Conservation (phyloP, 345 rosid genomes). For the Lenwebbia sp. region DNA sequence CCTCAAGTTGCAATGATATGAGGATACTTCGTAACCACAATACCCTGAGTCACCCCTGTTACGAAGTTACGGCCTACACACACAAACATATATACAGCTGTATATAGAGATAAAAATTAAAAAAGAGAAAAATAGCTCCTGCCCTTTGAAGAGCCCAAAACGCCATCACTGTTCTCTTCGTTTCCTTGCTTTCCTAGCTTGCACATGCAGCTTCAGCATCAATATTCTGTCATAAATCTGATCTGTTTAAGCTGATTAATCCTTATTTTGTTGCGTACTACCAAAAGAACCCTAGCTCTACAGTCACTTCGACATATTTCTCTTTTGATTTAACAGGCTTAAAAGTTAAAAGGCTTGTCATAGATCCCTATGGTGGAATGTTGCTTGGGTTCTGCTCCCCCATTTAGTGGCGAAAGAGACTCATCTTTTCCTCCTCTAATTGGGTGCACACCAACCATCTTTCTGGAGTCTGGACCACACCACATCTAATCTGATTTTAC, state of each 20-base stretch:
- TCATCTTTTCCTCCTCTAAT: not conserved
- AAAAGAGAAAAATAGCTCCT: not conserved
- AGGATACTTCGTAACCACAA: no score
- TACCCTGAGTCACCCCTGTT: no score
- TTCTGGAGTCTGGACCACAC: not conserved
- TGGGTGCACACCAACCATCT: not conserved
- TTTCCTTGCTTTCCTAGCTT: not conserved
- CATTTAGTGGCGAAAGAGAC: not conserved
- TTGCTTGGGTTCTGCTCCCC: not conserved
- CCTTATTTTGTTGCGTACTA: not conserved
- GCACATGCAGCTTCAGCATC: not conserved
- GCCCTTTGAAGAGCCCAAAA: not conserved
- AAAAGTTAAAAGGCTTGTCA: not conserved
- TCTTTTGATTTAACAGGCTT: not conserved
- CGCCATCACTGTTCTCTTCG: not conserved
- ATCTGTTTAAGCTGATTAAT: not conserved
- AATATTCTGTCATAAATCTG: not conserved
- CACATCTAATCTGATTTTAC: not conserved
- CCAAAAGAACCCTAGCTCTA: not conserved
- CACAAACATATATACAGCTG: no score
- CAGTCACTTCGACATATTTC: not conserved
- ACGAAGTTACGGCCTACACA: no score
- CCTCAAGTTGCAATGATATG: no score
- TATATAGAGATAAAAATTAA: not conserved
- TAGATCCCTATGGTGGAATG: not conserved